Evolutionary conservation across 208 protist genomes (phyloP).

Genomic region (Acanthamoeba castellanii): DNA sequence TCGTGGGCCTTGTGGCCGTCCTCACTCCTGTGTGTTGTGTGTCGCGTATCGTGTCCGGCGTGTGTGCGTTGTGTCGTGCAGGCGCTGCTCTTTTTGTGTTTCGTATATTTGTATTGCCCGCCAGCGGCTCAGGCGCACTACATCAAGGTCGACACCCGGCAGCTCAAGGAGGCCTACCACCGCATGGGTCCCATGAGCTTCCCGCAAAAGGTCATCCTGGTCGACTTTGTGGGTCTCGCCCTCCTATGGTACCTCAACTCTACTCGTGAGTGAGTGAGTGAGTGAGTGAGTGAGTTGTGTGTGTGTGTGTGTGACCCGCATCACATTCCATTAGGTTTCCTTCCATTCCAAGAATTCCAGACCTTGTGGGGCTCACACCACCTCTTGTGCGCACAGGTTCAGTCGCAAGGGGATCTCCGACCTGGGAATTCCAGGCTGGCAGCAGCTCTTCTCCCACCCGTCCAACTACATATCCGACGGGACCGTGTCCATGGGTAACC

Average conservation of each 20-base stretch:
- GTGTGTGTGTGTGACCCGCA: too few species aligned
- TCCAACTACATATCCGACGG: conserved; percentile 21
- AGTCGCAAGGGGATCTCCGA: conserved; percentile 42
- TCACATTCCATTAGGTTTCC: background rate
- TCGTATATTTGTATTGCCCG: conserved; percentile 43
- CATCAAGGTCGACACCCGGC: conserved; percentile 48
- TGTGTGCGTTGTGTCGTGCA: too few species aligned
- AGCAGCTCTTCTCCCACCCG: conserved; percentile 4
- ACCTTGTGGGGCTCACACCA: background rate
- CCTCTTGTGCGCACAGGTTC: background rate
- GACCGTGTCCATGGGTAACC: conserved; percentile 49
- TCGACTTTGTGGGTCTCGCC: conserved; percentile 28
- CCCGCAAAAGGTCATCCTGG: conserved; percentile 22
- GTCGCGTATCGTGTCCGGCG: too few species aligned
- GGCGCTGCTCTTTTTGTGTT: background rate
- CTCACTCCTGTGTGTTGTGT: background rate
- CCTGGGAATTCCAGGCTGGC: conserved; percentile 33
- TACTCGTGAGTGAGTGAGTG: too few species aligned
- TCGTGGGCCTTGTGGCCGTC: background rate
- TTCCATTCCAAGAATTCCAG: background rate
- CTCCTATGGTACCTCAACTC: conserved; percentile 16
- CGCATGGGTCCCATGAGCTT: conserved; percentile 39
- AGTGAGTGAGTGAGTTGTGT: too few species aligned
- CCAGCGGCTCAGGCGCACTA: background rate
- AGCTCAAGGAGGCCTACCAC: conserved; percentile 35